Evolutionary conservation across 257 asterid genomes (phyloP).

Genomic region (Primulina eburnea): DNA sequence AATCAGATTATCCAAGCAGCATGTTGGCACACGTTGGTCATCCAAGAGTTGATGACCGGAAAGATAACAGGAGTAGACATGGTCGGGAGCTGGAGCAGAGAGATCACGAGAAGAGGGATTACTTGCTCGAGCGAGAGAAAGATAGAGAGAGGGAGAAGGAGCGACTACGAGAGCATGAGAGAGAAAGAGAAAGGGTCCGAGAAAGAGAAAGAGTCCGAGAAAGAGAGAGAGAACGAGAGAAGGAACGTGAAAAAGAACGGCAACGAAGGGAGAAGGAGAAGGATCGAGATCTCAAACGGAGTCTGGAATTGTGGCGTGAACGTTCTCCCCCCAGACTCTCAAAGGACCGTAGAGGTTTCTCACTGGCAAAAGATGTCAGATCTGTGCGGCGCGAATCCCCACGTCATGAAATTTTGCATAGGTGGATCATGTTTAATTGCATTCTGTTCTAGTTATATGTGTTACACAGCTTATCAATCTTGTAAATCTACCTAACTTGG

Average conservation of each 20-base stretch:
- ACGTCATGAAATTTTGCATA: constrained; percentile 71
- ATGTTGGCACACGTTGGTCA: constrained; percentile 49
- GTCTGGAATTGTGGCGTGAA: constrained; percentile 56
- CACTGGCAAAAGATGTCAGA: constrained; percentile 66
- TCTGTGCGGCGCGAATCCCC: constrained; percentile 77
- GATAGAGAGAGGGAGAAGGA: constrained; percentile 76
- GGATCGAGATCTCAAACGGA: constrained; percentile 67
- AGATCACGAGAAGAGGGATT: constrained; percentile 64
- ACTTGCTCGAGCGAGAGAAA: constrained; percentile 70
- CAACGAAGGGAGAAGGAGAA: constrained; percentile 69
- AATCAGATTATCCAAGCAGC: constrained; percentile 62
- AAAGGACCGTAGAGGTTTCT: constrained; percentile 71
- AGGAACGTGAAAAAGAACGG: constrained; percentile 49
- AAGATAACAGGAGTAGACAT: constrained; percentile 61
- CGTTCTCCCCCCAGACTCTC: constrained; percentile 76
- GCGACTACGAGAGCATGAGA: constrained; percentile 50
- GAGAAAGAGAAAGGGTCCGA: constrained; percentile 57
- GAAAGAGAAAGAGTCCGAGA: constrained; percentile 54
- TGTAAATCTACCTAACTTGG: constrained; percentile 71
- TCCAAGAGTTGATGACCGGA: constrained; percentile 61
- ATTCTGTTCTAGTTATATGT: constrained; percentile 55
- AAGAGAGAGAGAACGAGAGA: constrained; percentile 36
- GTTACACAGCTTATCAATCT: constrained; percentile 58
- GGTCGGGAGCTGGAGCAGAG: constrained; percentile 68
- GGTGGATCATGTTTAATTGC: constrained; percentile 80